Base-by-base conservation (phyloP, 257 asterid species). In the Fraxinus quadrangulata region DNA sequence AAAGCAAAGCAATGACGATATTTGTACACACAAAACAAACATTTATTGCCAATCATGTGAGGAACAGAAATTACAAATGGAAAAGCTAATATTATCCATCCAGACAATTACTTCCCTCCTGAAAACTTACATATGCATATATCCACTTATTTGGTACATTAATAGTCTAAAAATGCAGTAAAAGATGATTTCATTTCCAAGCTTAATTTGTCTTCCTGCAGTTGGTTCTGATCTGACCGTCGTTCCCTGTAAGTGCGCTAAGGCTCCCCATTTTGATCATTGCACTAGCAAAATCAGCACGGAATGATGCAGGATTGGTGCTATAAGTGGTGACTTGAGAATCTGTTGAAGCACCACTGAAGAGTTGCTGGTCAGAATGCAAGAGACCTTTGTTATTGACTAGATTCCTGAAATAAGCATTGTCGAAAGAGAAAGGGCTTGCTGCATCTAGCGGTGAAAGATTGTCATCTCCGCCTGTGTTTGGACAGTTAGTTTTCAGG, bases 281-380 rank as follows among this genome's bases (percentile, higher is more conserved):
- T 47, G 93, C 96, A 2, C 36, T 39, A 2, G 88, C 89, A 37
- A 90, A 90, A 71, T 90, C 96, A 0, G 66, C 74, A 54, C 74
- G 83, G 74, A 90, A 90, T 2, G 80, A 65, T 2, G 80, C 14
- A 5, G 82, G 86, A n/a, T 81, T 74, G 28, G 36, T 51, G 24
- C 82, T 26, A 70, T 90, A 90, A 42, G 74, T 51, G 5, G 78
- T 73, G 75, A 90, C 96, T 0, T 75, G 83, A 74, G 89, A 23
- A 61, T 87, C 88, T 0, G 93, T 87, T 6, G 96, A 77, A 1
- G 86, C 89, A 0, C 91, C 92, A 1, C 85, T 80, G 77, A 82
- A 90, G 83, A 90, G 84, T 73, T 90, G 90, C 73, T 90, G 96
- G 74, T 90, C 96, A 0, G 96, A 90, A 49, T 90, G 96, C 34